phyloP scores from a whole-genome alignment of 495 filamentous ascomycete genomes.

The Thozetella sp. region DNA sequence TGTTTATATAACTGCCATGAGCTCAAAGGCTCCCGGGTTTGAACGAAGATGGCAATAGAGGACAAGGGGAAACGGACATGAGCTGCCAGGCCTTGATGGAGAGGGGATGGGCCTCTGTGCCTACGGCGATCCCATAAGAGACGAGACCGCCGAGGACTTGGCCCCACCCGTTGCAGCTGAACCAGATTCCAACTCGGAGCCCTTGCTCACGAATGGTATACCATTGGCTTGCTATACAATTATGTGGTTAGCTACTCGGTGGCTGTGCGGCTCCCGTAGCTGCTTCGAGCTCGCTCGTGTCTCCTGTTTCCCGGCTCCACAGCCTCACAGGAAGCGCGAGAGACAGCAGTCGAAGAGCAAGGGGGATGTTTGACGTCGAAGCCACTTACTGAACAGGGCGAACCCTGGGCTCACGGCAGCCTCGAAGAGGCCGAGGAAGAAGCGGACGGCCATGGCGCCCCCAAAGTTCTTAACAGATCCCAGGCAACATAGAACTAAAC shows the following conservation, averaged over 20 bases:
- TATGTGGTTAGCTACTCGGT: too few species aligned
- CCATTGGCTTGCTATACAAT: conserved; percentile 51
- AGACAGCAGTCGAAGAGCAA: not conserved
- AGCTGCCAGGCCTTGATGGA: conserved; percentile 67
- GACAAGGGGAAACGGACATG: too few species aligned
- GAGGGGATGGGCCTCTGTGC: conserved; percentile 52
- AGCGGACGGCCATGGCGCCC: conserved; percentile 57
- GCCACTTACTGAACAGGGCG: conserved; percentile 47
- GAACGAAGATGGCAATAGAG: too few species aligned
- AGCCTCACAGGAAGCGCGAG: too few species aligned
- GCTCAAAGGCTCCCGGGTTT: too few species aligned
- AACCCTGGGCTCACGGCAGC: conserved; percentile 66
- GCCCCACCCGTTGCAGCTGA: conserved; percentile 61
- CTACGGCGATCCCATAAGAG: conserved; percentile 66
- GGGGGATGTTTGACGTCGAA: not conserved
- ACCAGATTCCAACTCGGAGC: conserved; percentile 60
- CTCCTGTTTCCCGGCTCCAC: too few species aligned
- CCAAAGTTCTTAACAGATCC: conserved; percentile 42
- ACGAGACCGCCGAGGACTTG: conserved; percentile 65
- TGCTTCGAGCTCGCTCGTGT: too few species aligned
- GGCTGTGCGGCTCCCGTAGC: too few species aligned
- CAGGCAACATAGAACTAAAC: conserved; percentile 53
- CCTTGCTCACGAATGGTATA: conserved; percentile 64
- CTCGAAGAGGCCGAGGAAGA: conserved; percentile 64
- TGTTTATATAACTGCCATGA: too few species aligned